These are phyloP conservation scores for Gracilaria vermiculophylla DNA, from an alignment of 23 red algal species.

Conservation along the genomic window DNA sequence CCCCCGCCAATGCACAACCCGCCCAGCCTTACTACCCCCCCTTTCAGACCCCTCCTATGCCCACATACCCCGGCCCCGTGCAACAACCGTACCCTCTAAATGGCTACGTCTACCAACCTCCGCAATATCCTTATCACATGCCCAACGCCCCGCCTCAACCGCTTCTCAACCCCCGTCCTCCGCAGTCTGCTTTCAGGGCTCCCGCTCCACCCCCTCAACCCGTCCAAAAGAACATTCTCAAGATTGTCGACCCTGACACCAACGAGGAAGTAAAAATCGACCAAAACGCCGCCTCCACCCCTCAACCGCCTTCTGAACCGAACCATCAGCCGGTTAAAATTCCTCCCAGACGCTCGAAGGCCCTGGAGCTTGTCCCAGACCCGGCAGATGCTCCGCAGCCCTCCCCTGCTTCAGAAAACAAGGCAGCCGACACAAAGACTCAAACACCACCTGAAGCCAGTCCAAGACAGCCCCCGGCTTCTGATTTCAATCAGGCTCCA, in stretches of 20 bases:
- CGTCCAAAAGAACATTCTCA: slow-evolving; percentile 32
- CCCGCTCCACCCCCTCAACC: slow-evolving; percentile 14
- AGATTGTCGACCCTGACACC: slow-evolving; percentile 63
- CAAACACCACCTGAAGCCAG: not conserved
- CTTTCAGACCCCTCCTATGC: slow-evolving; percentile 4
- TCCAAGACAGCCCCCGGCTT: not conserved
- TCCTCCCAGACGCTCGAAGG: not conserved
- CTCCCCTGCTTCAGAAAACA: slow-evolving; percentile 31
- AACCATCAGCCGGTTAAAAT: slow-evolving; percentile 9
- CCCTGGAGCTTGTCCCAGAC: slow-evolving; percentile 43
- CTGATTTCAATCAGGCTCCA: not conserved
- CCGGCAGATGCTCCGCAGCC: slow-evolving; percentile 32
- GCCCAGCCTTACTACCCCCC: not conserved
- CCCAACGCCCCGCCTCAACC: slow-evolving; percentile 6
- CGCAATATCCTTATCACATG: slow-evolving; percentile 1
- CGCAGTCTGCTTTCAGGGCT: slow-evolving; percentile 1
- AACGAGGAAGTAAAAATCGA: slow-evolving; percentile 63
- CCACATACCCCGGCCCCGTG: not conserved
- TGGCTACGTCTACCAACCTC: slow-evolving; percentile 25
- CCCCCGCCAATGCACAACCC: not conserved
- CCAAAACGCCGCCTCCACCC: not conserved
- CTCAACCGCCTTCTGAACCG: not conserved
- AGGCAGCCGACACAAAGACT: not conserved
- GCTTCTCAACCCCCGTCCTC: not conserved
- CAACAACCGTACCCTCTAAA: slow-evolving; percentile 5